These are phyloP conservation scores for Suillus bovinus DNA, from an alignment of 768 basidiomycete genomes.

Conservation along the genomic window DNA sequence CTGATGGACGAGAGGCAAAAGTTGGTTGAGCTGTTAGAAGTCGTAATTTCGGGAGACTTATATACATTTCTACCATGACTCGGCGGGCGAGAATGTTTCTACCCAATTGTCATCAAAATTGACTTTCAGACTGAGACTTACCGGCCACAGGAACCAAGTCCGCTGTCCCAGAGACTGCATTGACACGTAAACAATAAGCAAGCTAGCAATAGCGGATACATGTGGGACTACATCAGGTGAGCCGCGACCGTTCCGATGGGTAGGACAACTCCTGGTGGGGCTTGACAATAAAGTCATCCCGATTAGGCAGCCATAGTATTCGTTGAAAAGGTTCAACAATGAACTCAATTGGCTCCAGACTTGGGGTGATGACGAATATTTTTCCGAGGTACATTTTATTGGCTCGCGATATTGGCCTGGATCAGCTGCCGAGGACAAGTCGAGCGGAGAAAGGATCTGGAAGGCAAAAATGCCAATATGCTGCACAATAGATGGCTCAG, in stretches of 20 bases:
- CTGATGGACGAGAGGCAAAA: background rate
- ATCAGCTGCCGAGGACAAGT: background rate
- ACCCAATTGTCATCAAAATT: background rate
- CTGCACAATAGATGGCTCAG: background rate
- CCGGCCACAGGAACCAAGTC: background rate
- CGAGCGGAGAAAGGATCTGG: conserved; percentile 56
- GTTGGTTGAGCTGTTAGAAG: background rate
- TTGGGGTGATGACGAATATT: background rate
- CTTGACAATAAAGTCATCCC: background rate
- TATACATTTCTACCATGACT: background rate
- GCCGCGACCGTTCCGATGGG: background rate
- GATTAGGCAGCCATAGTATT: background rate
- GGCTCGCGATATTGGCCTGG: background rate
- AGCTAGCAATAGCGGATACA: background rate
- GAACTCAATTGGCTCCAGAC: background rate
- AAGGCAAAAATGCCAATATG: conserved; percentile 9
- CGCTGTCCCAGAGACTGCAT: background rate
- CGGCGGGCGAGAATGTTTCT: background rate
- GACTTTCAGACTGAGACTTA: background rate
- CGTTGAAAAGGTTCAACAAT: background rate
- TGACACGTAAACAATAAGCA: background rate
- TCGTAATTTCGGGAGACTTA: background rate
- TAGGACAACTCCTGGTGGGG: background rate
- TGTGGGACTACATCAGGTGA: background rate
- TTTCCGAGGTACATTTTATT: background rate